A percentile compares a stretch with the other conserved stretches of the same genome.
Evolutionary conservation across 2,329 filamentous ascomycete genomes (phyloP).

Genomic region (Trichoderma pleuroti): DNA sequence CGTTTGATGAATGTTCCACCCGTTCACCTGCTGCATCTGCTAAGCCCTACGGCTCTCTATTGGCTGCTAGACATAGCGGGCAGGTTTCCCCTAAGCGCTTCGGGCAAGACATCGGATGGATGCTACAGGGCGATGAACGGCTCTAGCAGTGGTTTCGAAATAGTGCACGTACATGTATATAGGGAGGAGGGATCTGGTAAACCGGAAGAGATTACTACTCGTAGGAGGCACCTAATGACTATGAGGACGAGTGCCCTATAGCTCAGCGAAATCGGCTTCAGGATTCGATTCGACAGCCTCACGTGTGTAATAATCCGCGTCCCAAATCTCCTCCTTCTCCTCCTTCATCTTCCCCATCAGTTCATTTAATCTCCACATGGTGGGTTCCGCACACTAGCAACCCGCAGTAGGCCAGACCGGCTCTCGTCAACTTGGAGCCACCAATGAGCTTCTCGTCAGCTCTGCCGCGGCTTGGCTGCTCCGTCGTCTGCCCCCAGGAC

Average conservation of each 20-base stretch:
- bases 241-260: neutral
- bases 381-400: neutral
- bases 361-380: constrained; percentile 2
- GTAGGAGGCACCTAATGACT: neutral
- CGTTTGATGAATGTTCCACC: neutral
- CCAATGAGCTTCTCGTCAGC: constrained; percentile 10
- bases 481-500: neutral
- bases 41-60: neutral
- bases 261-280: neutral
- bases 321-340: neutral
- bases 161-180: too few relatives aligned
- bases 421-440: constrained; percentile 4
- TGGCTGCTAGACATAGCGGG: neutral
- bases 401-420: constrained; percentile 4
- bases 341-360: neutral
- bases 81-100: neutral
- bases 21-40: neutral
- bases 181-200: too few relatives aligned
- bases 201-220: too few relatives aligned
- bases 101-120: neutral
- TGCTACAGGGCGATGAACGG: neutral
- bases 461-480: constrained; percentile 3
- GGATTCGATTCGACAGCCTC: neutral
- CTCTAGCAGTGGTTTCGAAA: neutral
- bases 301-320: neutral